These are phyloP conservation scores for Yamadazyma sp. DNA, from an alignment of 805 yeast species.

Conservation along the genomic window DNA sequence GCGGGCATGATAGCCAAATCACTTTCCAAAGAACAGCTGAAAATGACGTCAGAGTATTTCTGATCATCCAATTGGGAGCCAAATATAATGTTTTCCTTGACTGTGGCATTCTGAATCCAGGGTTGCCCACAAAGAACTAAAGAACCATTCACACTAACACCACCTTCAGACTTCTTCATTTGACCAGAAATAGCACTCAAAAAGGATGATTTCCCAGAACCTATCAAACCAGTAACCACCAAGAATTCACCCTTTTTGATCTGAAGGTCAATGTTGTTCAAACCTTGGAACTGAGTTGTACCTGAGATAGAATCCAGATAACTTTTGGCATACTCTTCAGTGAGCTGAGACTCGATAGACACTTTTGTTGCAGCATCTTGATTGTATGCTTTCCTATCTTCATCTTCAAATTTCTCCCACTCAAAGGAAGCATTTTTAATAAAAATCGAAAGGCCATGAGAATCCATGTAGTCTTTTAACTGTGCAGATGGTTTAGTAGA, in stretches of 20 bases:
- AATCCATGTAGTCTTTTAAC: conserved; percentile 22
- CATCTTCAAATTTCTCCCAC: conserved; percentile 28
- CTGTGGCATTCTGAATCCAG: conserved; percentile 37
- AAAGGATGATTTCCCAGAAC: conserved; percentile 37
- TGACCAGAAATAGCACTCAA: conserved; percentile 36
- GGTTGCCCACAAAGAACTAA: conserved; percentile 29
- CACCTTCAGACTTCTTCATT: conserved; percentile 32
- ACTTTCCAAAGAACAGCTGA: conserved; percentile 28
- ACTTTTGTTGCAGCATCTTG: neutral
- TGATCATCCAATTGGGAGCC: conserved; percentile 25
- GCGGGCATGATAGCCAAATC: conserved; percentile 31
- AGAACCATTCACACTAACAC: conserved; percentile 27
- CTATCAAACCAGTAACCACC: conserved; percentile 35
- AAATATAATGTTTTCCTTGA: conserved; percentile 31
- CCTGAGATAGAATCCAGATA: too few relatives aligned
- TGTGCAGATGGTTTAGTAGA: neutral
- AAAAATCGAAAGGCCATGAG: conserved; percentile 21
- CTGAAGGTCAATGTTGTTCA: conserved; percentile 24
- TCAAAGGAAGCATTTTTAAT: conserved; percentile 24
- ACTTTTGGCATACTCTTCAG: neutral
- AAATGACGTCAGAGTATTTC: conserved; percentile 24
- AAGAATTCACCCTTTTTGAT: conserved; percentile 33
- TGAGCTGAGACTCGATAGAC: neutral
- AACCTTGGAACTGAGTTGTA: conserved; percentile 22
- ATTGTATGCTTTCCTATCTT: neutral